Evolutionary conservation across 805 yeast species (phyloP).

Genomic region (Starmerella apicola): DNA sequence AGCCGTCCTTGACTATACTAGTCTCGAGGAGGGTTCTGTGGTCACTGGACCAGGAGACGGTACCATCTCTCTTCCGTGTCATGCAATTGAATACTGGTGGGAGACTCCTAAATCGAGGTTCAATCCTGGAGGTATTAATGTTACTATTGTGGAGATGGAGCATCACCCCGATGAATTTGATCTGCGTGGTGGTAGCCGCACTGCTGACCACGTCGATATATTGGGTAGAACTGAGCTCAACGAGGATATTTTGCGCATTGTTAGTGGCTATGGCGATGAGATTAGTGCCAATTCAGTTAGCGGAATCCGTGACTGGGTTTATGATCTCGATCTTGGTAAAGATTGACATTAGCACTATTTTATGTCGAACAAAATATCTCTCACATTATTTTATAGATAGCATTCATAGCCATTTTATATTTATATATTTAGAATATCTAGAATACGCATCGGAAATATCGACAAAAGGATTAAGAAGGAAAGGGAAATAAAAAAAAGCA

Average conservation of each 20-base stretch:
- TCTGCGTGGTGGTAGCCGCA: slow-evolving; percentile 91
- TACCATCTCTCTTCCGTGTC: slow-evolving; percentile 77
- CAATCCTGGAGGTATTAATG: slow-evolving; percentile 66
- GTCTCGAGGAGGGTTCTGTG: slow-evolving; percentile 44
- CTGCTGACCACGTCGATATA: slow-evolving; percentile 96
- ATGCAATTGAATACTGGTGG: slow-evolving; percentile 88
- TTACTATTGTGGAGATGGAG: slow-evolving; percentile 76
- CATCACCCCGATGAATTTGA: slow-evolving; percentile 92
- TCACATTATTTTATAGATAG: too few species aligned
- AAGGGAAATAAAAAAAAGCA: too few species aligned
- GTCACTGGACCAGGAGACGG: slow-evolving; percentile 90
- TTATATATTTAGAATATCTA: too few species aligned
- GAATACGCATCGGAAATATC: too few species aligned
- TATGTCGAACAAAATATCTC: too few species aligned
- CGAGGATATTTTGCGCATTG: slow-evolving; percentile 71
- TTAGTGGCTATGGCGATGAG: slow-evolving; percentile 61
- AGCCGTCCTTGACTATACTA: slow-evolving; percentile 57
- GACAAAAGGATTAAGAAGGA: too few species aligned
- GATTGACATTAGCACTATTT: neutral
- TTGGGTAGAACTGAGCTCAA: slow-evolving; percentile 86
- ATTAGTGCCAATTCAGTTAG: slow-evolving; percentile 53
- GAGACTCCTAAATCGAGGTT: slow-evolving; percentile 45
- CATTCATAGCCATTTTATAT: too few species aligned
- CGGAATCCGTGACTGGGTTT: slow-evolving; percentile 49
- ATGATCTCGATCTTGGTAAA: slow-evolving; percentile 37